Conservation (phyloP, 305 asterid species). For the Rubia peregrina region DNA sequence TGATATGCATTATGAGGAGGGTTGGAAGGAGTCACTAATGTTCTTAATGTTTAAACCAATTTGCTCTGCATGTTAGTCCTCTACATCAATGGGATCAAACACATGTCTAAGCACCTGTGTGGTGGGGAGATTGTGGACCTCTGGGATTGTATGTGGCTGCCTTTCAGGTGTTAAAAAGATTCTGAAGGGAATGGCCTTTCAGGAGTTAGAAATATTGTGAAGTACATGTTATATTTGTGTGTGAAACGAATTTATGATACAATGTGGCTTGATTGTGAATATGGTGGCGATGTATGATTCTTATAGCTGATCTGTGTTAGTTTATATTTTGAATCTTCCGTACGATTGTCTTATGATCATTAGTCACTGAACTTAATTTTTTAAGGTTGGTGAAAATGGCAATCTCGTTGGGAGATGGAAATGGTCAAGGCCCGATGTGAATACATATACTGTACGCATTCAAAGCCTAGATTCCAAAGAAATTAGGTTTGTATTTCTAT, state of each 20-base stretch:
- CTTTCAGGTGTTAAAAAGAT: no score
- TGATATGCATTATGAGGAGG: no score
- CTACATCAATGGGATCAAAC: no score
- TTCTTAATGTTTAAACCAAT: no score
- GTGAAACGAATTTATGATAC: background rate
- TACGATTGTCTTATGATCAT: slow-evolving; percentile 11
- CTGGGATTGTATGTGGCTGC: no score
- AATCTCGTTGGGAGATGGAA: slow-evolving; percentile 54
- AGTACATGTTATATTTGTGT: background rate
- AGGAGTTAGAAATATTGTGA: background rate
- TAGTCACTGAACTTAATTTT: background rate
- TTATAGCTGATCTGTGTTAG: background rate
- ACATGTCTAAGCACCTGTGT: no score
- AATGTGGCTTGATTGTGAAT: background rate
- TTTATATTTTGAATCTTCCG: background rate
- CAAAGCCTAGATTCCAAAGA: slow-evolving; percentile 92
- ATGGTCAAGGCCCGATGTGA: slow-evolving; percentile 88
- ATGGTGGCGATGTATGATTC: background rate
- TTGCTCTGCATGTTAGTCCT: no score
- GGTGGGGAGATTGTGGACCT: no score
- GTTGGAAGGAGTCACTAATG: no score
- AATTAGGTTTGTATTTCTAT: slow-evolving; percentile 45
- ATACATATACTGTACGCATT: slow-evolving; percentile 50
- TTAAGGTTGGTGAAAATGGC: slow-evolving; percentile 37
- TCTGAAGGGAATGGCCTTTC: no score